A percentile compares a stretch with the other conserved stretches of the same genome.
phyloP scores from a whole-genome alignment of 2,329 filamentous ascomycete species.

The Colletotrichum sp. region DNA sequence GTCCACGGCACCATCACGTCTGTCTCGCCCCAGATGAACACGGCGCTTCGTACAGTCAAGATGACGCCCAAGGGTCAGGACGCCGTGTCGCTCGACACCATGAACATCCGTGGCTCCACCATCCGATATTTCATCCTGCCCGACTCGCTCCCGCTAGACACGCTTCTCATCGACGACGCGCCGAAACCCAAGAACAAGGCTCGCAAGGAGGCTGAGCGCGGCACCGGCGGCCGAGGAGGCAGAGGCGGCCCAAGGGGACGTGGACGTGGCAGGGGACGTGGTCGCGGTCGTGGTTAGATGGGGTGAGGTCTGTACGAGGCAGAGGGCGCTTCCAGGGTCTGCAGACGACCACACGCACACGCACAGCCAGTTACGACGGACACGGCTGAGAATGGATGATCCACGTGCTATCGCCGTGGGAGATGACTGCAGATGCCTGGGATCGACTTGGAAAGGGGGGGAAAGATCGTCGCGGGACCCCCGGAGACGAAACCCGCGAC shows the following conservation, averaged over 20 bases:
- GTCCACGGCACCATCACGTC: constrained; percentile 96
- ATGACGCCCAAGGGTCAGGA: constrained; percentile 93
- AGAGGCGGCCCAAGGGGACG: constrained; percentile 57
- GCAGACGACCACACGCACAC: neutral
- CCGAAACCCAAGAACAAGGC: constrained; percentile 99
- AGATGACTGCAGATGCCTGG: neutral
- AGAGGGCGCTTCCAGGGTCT: neutral
- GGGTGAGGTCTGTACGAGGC: neutral
- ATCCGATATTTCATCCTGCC: constrained; percentile 97
- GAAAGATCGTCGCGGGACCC: neutral
- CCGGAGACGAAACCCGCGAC: neutral
- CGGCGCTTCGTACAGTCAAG: constrained; percentile 91
- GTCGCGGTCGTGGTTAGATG: constrained; percentile 40
- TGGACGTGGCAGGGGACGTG: constrained; percentile 54
- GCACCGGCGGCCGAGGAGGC: constrained; percentile 56
- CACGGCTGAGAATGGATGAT: neutral
- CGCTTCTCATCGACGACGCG: constrained; percentile 92
- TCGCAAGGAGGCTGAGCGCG: constrained; percentile 81
- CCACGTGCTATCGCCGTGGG: neutral
- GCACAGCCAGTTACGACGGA: neutral
- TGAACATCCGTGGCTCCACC: constrained; percentile 95
- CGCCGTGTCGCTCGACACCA: constrained; percentile 86
- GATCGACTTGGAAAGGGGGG: neutral
- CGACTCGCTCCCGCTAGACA: constrained; percentile 93
- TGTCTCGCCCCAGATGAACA: constrained; percentile 99